Conservation (phyloP, 225 moss, liverwort and hornwort species). For the Polytrichum formosum region DNA sequence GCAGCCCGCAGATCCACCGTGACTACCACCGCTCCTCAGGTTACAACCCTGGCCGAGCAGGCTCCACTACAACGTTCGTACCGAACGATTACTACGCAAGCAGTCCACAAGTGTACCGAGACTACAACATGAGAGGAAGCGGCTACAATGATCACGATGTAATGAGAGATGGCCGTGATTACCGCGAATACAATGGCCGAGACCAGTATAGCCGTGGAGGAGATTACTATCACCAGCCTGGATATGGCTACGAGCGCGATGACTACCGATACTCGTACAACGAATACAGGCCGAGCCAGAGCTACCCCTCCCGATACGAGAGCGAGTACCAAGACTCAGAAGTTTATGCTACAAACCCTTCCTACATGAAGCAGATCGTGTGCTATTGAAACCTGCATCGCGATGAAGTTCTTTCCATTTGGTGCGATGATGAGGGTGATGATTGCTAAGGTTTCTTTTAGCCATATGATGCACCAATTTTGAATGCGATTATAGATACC, state of each 20-base stretch:
- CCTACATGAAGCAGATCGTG: constrained; percentile 19
- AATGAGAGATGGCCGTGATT: no score
- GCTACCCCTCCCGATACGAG: constrained; percentile 23
- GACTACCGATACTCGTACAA: neutral
- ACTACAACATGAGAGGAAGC: constrained; percentile 4
- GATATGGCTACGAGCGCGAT: no score
- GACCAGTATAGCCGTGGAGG: no score
- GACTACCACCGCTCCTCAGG: neutral
- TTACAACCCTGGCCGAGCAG: constrained; percentile 2
- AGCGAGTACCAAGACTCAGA: constrained; percentile 20
- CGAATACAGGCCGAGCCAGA: constrained; percentile 37
- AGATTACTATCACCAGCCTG: no score
- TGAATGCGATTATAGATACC: no score
- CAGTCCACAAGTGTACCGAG: constrained; percentile 37
- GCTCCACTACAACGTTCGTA: no score
- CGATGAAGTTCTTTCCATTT: no score
- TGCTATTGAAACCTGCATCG: constrained; percentile 9
- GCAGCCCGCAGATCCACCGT: constrained; percentile 24
- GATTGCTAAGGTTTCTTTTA: no score
- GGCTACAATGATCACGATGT: neutral
- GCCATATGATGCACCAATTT: no score
- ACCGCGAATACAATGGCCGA: neutral
- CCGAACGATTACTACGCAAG: constrained; percentile 5
- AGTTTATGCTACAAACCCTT: constrained; percentile 12
- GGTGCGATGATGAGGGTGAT: no score